Conservation (phyloP, 2,329 filamentous ascomycete species). For the Arthrobotrys entomopaga region DNA sequence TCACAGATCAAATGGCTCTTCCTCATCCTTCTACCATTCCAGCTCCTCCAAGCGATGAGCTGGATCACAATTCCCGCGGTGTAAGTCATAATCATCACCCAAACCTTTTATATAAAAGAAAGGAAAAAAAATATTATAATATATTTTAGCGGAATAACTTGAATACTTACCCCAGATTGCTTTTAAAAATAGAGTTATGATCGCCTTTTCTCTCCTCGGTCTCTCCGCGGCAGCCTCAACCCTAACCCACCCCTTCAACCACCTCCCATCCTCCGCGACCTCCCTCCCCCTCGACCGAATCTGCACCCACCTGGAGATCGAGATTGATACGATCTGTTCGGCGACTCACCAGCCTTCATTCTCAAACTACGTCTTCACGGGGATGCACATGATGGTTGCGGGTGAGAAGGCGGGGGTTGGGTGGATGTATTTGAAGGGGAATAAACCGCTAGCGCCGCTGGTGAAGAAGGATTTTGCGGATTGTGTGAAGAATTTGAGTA, state of each 20-base stretch:
- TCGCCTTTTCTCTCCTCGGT: constrained; percentile 41
- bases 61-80: constrained; percentile 80
- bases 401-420: constrained; percentile 34
- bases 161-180: neutral
- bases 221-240: constrained; percentile 37
- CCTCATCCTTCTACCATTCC: constrained; percentile 81
- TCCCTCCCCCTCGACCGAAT: constrained; percentile 50
- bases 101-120: too few species aligned
- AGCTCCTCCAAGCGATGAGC: constrained; percentile 71
- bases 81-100: constrained; percentile 35
- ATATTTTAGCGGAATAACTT: too few species aligned
- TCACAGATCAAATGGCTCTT: constrained; percentile 89
- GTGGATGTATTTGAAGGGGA: constrained; percentile 55
- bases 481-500: constrained; percentile 50
- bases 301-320: constrained; percentile 45
- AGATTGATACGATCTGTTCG: constrained; percentile 52
- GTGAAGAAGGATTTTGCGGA: constrained; percentile 54
- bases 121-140: too few species aligned
- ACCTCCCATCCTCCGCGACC: constrained; percentile 1
- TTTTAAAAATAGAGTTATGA: constrained; percentile 17
- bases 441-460: constrained; percentile 48
- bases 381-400: constrained; percentile 33
- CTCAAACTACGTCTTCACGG: constrained; percentile 41
- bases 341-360: constrained; percentile 32
- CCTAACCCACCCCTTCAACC: constrained; percentile 38